Conservation (phyloP, 2,329 filamentous ascomycete genomes). For the Aspergillus clavatus region DNA sequence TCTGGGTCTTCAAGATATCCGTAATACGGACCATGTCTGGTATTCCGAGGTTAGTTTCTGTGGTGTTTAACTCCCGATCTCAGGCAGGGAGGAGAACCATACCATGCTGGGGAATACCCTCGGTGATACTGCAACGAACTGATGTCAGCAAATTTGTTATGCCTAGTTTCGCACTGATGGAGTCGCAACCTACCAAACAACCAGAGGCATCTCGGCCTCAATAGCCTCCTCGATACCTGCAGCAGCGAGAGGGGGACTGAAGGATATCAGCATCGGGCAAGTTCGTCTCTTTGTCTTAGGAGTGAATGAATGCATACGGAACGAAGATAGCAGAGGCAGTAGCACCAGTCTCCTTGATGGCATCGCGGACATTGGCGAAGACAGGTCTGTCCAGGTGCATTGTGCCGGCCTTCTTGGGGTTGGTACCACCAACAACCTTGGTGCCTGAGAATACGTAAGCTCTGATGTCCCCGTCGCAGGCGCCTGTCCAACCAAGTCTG, state of each 20-base stretch:
- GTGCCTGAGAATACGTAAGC: constrained; percentile 60
- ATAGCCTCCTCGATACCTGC: constrained; percentile 96
- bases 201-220: constrained; percentile 83
- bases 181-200: constrained; percentile 64
- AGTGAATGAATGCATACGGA: constrained; percentile 55
- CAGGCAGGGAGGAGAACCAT: constrained; percentile 32
- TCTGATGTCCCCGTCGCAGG: constrained; percentile 9
- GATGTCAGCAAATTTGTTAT: constrained; percentile 8
- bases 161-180: constrained; percentile 5
- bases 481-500: constrained; percentile 3
- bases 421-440: constrained; percentile 95
- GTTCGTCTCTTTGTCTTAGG: not conserved
- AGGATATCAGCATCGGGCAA: constrained; percentile 21
- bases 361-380: constrained; percentile 83
- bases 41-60: constrained; percentile 13
- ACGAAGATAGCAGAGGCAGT: constrained; percentile 94
- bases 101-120: constrained; percentile 97
- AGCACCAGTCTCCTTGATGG: constrained; percentile 83
- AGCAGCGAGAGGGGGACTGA: constrained; percentile 81
- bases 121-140: constrained; percentile 62
- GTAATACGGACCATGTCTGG: constrained; percentile 98
- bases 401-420: constrained; percentile 95
- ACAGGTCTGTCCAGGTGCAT: constrained; percentile 88
- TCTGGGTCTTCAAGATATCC: constrained; percentile 93
- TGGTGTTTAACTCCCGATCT: not conserved